A percentile compares a stretch with the other conserved stretches of the same genome.
Conservation (phyloP, 108 stramenopile species). For the Tribonema minus region DNA sequence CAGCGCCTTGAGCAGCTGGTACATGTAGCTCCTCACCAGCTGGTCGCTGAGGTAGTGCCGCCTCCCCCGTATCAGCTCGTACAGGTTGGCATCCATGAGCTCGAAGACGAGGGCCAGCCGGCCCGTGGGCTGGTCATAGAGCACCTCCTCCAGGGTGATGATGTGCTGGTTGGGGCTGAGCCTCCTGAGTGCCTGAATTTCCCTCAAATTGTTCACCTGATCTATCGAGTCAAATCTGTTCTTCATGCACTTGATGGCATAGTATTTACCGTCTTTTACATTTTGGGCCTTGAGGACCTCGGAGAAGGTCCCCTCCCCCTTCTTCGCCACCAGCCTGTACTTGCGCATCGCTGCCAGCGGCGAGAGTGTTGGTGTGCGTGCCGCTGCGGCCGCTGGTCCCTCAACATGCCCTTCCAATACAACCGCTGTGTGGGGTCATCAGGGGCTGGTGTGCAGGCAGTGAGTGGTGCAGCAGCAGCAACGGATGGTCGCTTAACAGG, state of each 20-base stretch:
- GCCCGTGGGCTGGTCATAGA: slow-evolving; percentile 77
- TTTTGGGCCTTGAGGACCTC: slow-evolving; percentile 78
- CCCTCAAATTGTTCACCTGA: slow-evolving; percentile 75
- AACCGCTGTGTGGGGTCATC: no score
- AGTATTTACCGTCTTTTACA: slow-evolving; percentile 67
- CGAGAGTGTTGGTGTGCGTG: background rate
- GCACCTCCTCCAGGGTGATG: slow-evolving; percentile 72
- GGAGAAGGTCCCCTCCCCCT: slow-evolving; percentile 81
- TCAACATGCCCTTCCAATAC: no score
- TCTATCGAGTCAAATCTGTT: slow-evolving; percentile 70
- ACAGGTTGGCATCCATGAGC: slow-evolving; percentile 78
- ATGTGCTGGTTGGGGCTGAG: slow-evolving; percentile 76
- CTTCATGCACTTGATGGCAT: slow-evolving; percentile 86
- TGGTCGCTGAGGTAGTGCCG: slow-evolving; percentile 58
- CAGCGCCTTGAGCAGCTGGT: slow-evolving; percentile 62
- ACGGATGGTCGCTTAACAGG: background rate
- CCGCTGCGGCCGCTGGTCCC: no score
- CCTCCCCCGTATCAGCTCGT: slow-evolving; percentile 74
- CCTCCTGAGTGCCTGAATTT: slow-evolving; percentile 75
- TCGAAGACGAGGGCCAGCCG: slow-evolving; percentile 79
- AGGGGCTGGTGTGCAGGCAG: background rate
- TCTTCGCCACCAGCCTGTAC: slow-evolving; percentile 72
- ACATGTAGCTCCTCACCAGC: slow-evolving; percentile 58
- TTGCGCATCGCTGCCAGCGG: slow-evolving; percentile 64
- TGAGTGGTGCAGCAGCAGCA: background rate